Evolutionary conservation across 495 filamentous ascomycete species (phyloP).

Genomic region (Penicillium parvum): DNA sequence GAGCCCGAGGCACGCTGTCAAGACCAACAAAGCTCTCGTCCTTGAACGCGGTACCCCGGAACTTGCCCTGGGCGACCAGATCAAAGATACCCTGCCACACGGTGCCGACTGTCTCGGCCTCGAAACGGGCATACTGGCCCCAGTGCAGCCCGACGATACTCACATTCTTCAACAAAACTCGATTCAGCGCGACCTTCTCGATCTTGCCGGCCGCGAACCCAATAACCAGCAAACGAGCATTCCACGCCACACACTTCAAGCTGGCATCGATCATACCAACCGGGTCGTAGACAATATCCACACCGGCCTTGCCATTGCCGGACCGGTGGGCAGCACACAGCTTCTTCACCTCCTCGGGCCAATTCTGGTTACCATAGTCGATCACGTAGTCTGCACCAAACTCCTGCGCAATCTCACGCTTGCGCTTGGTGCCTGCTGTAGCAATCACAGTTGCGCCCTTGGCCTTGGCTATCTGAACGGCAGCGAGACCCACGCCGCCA

Average conservation of each 20-base stretch:
- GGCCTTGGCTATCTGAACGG: constrained; percentile 91
- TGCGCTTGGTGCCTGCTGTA: constrained; percentile 72
- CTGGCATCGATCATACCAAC: constrained; percentile 80
- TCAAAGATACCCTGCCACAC: constrained; percentile 83
- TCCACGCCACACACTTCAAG: constrained; percentile 88
- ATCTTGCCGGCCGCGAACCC: constrained; percentile 87
- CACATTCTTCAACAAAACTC: constrained; percentile 92
- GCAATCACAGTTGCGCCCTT: constrained; percentile 86
- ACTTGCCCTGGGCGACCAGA: constrained; percentile 72
- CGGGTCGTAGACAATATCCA: constrained; percentile 88
- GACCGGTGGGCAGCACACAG: constrained; percentile 50
- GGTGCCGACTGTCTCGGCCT: constrained; percentile 61
- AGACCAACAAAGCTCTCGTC: constrained; percentile 79
- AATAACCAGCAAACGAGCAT: constrained; percentile 79
- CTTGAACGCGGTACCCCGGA: constrained; percentile 73
- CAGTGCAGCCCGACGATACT: constrained; percentile 86
- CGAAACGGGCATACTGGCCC: constrained; percentile 74
- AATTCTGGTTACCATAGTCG: constrained; percentile 65
- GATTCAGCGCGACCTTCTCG: constrained; percentile 88
- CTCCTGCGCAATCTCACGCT: constrained; percentile 68
- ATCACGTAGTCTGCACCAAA: constrained; percentile 84
- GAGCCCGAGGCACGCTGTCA: constrained; percentile 70
- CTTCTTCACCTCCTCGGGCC: constrained; percentile 75
- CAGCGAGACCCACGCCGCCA: constrained; percentile 86
- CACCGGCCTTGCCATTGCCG: constrained; percentile 61